These are phyloP conservation scores for Cyclocybe cylindracea DNA, from an alignment of 768 basidiomycete species.

Conservation along the genomic window DNA sequence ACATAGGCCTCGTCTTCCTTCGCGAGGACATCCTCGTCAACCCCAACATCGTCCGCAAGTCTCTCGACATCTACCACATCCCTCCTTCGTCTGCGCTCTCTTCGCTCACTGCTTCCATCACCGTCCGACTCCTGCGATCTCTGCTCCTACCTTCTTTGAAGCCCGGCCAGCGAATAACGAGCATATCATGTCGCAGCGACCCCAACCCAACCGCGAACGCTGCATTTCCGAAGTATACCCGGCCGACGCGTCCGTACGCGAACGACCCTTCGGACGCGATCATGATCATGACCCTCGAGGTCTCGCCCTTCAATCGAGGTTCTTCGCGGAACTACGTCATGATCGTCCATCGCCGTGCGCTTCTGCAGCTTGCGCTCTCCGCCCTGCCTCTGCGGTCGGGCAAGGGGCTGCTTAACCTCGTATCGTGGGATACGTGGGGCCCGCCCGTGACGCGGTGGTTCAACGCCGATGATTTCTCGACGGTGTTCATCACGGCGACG, in stretches of 20 bases:
- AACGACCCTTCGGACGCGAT: conserved; percentile 14
- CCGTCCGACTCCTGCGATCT: conserved; percentile 2
- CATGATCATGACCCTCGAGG: conserved; percentile 7
- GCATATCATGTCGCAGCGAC: conserved; percentile 8
- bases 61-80: conserved; percentile 10
- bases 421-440: conserved; percentile 8
- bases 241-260: conserved; percentile 4
- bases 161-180: not conserved
- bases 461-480: not conserved
- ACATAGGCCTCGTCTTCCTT: conserved; percentile 14
- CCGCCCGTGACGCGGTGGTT: conserved; percentile 7
- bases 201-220: conserved; percentile 6
- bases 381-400: not conserved
- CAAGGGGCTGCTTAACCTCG: not conserved
- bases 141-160: conserved; percentile 1
- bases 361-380: not conserved
- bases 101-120: not conserved
- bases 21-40: conserved; percentile 12
- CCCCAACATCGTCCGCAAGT: not conserved
- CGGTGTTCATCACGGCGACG: conserved; percentile 11
- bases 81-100: not conserved
- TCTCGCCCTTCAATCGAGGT: not conserved
- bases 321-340: not conserved
- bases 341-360: conserved; percentile 9
- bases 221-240: conserved; percentile 6